Evolutionary conservation across 371 early-diverging fungal genomes (phyloP).

Genomic region (Mycotypha africana): DNA sequence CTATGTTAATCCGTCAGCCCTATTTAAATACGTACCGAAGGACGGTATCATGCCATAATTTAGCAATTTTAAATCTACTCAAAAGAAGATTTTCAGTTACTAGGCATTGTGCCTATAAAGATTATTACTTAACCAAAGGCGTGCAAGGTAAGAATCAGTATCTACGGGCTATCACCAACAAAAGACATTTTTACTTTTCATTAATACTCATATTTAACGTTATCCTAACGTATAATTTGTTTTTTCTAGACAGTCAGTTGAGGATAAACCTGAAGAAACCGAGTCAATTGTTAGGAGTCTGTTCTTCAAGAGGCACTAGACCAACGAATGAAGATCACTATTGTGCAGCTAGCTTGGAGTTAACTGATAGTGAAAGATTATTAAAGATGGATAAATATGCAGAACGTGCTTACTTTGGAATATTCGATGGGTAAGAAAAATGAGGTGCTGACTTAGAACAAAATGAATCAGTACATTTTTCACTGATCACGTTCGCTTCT

Average conservation of each 20-base stretch:
- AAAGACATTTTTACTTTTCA: neutral
- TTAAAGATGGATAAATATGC: slow-evolving; percentile 27
- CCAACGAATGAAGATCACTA: slow-evolving; percentile 43
- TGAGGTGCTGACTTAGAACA: no score
- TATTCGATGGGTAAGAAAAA: slow-evolving; percentile 56
- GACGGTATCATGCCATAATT: no score
- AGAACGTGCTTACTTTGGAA: slow-evolving; percentile 41
- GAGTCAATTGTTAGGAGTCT: slow-evolving; percentile 26
- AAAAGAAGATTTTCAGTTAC: slow-evolving; percentile 10
- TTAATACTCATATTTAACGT: no score
- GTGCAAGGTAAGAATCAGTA: slow-evolving; percentile 6
- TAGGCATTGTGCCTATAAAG: slow-evolving; percentile 4
- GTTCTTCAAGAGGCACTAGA: slow-evolving; percentile 44
- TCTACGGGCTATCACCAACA: neutral
- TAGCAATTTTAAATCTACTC: neutral
- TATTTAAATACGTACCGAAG: no score
- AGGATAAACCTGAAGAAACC: slow-evolving; percentile 24
- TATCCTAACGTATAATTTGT: neutral
- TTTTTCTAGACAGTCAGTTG: slow-evolving; percentile 16
- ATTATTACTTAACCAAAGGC: slow-evolving; percentile 23
- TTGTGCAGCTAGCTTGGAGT: slow-evolving; percentile 27
- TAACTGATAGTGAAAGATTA: slow-evolving; percentile 12
- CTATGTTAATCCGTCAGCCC: no score
- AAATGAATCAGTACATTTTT: no score
- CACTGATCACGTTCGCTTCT: neutral